Evolutionary conservation across 73 alveolate genomes (phyloP), one percentile per base, ranked within the genome.

Genomic region (Paramecium bursaria): DNA sequence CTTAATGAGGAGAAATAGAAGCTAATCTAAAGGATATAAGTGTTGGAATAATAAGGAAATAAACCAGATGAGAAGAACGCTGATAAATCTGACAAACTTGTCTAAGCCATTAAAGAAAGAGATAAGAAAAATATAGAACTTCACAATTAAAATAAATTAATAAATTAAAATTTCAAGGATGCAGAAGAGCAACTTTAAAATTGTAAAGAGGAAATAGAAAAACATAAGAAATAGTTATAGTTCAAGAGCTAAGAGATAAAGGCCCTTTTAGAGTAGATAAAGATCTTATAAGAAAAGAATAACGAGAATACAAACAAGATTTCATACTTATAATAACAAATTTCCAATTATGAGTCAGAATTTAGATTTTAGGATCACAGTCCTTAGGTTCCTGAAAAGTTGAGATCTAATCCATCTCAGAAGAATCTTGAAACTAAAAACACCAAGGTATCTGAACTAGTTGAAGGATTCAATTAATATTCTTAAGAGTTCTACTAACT

Each of bases 71-170:
- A 57, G 31, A 13, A 0, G 35, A 67, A 39, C 7, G 46, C 33
- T 17, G 82, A 67, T 10, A 67, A 67, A 67, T 39, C 44, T 13
- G 82, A 67, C 22, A 67, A 67, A 42, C 19, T 42, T 25, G 21
- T 17, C 22, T 33, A 35, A 67, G 5, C 11, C 5, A 11, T 5
- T 14, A 67, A 67, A 19, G 82, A 67, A 19, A 67, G 44, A 14
- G 82, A 67, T 67, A 67, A 42, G 44, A 67, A 67, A 23, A 67
- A 67, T 35, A 67, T 67, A 30, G 82, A 67, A 67, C 44, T 67
- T 21, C 44, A 30, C 23, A 30, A 44, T 67, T 4, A 31, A 35
- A 67, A 30, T 11, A 67, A 67, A 67, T 10, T 19, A 5, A 3
- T 67, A 0, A 39, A 67, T 39, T 39, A 67, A 15, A 42, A 42